Percentiles rank a stretch among this genome's conserved stretches.
Evolutionary conservation across 2,329 filamentous ascomycete genomes (phyloP).

Genomic region (Cladophialophora chaetospira): DNA sequence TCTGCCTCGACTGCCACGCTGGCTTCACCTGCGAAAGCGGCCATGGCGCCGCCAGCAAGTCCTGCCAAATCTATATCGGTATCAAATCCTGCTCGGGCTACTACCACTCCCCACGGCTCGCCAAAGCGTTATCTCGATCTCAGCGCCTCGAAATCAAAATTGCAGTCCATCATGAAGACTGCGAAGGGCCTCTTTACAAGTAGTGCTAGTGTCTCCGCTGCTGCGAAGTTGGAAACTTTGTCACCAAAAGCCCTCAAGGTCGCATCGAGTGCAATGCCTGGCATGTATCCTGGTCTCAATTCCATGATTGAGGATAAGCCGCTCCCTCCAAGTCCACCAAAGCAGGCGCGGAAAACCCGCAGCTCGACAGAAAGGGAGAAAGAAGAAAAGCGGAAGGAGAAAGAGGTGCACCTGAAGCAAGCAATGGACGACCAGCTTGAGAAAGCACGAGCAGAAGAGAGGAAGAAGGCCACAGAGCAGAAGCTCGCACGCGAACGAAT

Average conservation of each 20-base stretch:
- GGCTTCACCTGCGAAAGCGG: conserved; percentile 51
- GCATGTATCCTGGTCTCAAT: conserved; percentile 35
- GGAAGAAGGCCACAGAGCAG: conserved; percentile 37
- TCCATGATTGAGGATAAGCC: conserved; percentile 27
- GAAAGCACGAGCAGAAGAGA: conserved; percentile 40
- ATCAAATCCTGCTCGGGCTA: conserved; percentile 60
- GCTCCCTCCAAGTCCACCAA: conserved; percentile 38
- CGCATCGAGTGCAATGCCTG: conserved; percentile 35
- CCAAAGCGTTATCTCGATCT: conserved; percentile 65
- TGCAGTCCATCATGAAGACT: conserved; percentile 86
- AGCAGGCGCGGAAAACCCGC: conserved; percentile 54
- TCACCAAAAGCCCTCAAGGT: conserved; percentile 43
- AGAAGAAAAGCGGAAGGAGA: conserved; percentile 40
- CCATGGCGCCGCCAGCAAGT: conserved; percentile 37
- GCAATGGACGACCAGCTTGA: conserved; percentile 43
- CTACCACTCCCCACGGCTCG: conserved; percentile 61
- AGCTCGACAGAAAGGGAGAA: conserved; percentile 60
- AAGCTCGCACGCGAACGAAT: conserved; percentile 40
- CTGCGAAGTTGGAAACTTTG: conserved; percentile 59
- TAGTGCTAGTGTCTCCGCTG: conserved; percentile 61
- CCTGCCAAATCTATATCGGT: conserved; percentile 63
- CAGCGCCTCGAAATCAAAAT: conserved; percentile 88
- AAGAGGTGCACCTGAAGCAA: conserved; percentile 33
- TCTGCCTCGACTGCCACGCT: conserved; percentile 64
- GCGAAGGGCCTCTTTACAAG: conserved; percentile 85